Evolutionary conservation across 768 basidiomycete genomes (phyloP), one percentile per base, ranked within the genome.

Genomic region (Trametes sanguinea): DNA sequence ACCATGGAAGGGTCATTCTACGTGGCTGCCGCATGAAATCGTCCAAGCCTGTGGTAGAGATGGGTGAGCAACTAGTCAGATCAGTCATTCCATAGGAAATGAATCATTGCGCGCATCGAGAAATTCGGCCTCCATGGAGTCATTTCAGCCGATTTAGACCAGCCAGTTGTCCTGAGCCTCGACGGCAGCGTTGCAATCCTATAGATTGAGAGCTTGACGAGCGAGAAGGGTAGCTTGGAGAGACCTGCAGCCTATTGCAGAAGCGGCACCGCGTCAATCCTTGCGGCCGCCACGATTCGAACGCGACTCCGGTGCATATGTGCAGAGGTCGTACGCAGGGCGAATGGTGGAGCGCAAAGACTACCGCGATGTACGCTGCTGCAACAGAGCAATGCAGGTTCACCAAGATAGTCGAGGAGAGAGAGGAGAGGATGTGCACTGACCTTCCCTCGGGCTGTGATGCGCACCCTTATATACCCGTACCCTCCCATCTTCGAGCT

Each of bases 281-380:
- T 63, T 63, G 62, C 62, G 62, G 62, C 62, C 62, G 62, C 62
- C 62, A 63, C 62, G 57, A 58, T 39, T 45, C 62, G 51, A 43
- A n/a, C n/a, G 32, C 62, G 35, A 52, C 44, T 30, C 62, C 62
- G 44, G 39, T 48, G 55, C 55, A 54, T 6, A 62, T 9, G 11
- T 45, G 50, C 55, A 51, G 17, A 39, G 55, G 61, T 46, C 33
- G 47, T 57, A n/a, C 51, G 54, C 42, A 16, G 29, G 33, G 33
- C 54, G 61, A 52, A 35, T 62, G 45, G 54, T 52, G 61, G 54
- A 17, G 61, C 45, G 53, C 53, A 46, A 62, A 27, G 61, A 62
- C 44, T 35, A 50, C 42, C 54, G 55, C 54, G 55, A 42, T 35
- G 33, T 6, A 22, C 48, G 61, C 43, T 57, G 10, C 55, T 53